A percentile compares a stretch with the other conserved stretches of the same genome.
phyloP scores from a whole-genome alignment of 305 asterid species.

The Striga hermonthica region DNA sequence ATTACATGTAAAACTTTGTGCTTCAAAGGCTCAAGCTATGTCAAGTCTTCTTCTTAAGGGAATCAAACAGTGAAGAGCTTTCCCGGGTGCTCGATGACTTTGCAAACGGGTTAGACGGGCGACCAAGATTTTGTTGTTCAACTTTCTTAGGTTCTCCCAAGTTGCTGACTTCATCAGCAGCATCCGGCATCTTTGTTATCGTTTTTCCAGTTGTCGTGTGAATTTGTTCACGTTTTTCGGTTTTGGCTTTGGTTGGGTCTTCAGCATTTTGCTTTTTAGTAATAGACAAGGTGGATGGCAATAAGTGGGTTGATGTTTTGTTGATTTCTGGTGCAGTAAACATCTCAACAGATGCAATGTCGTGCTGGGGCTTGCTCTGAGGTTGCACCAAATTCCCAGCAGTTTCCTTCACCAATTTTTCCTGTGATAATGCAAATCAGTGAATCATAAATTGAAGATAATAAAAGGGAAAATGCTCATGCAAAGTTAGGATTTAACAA shows the following conservation, averaged over 20 bases:
- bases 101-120: slow-evolving; percentile 88
- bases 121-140: slow-evolving; percentile 36
- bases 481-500: neutral
- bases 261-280: slow-evolving; percentile 40
- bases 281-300: slow-evolving; percentile 34
- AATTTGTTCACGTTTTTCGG: slow-evolving; percentile 35
- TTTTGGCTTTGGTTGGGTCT: slow-evolving; percentile 38
- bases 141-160: slow-evolving; percentile 39
- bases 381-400: slow-evolving; percentile 31
- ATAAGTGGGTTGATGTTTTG: slow-evolving; percentile 35
- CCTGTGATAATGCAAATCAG: slow-evolving; percentile 42
- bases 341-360: slow-evolving; percentile 33
- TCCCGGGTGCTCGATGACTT: slow-evolving; percentile 60
- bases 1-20: too few relatives aligned
- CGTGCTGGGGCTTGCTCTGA: slow-evolving; percentile 31
- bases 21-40: neutral
- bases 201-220: slow-evolving; percentile 36
- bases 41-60: slow-evolving; percentile 65
- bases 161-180: slow-evolving; percentile 22
- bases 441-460: slow-evolving; percentile 20
- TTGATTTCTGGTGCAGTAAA: slow-evolving; percentile 40
- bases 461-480: neutral
- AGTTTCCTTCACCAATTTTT: slow-evolving; percentile 58
- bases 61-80: slow-evolving; percentile 55
- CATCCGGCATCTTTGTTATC: slow-evolving; percentile 34